phyloP scores from a whole-genome alignment of 2,329 filamentous ascomycete species.

The Penicillium sp. region DNA sequence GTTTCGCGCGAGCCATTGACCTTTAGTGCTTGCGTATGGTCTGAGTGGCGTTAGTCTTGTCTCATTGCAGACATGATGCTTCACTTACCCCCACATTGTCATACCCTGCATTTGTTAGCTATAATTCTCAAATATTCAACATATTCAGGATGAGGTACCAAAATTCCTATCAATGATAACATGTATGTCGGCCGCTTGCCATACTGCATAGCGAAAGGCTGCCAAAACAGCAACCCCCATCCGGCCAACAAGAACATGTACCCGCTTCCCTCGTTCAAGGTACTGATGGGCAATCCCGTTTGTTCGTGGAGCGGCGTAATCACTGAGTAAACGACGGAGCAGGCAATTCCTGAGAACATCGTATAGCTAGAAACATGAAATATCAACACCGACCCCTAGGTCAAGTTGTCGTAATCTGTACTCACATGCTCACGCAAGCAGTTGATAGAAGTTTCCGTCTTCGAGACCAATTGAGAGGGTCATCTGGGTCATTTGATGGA shows the following conservation, averaged over 20 bases:
- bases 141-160: constrained; percentile 24
- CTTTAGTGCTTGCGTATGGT: constrained; percentile 34
- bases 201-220: constrained; percentile 49
- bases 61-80: not conserved
- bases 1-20: constrained; percentile 43
- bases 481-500: constrained; percentile 49
- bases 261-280: constrained; percentile 42
- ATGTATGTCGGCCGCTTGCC: constrained; percentile 42
- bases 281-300: constrained; percentile 37
- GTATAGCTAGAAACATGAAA: constrained; percentile 33
- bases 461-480: constrained; percentile 50
- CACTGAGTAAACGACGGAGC: constrained; percentile 43
- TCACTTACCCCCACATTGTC: constrained; percentile 37
- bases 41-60: constrained; percentile 17
- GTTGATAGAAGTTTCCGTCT: constrained; percentile 46
- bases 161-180: constrained; percentile 33
- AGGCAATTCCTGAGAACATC: constrained; percentile 39
- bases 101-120: constrained; percentile 22
- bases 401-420: not conserved
- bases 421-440: constrained; percentile 44
- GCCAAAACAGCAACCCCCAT: constrained; percentile 50
- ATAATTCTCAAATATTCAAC: not conserved
- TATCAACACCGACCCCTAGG: not conserved
- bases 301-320: constrained; percentile 38
- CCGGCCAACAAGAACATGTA: constrained; percentile 46